Evolutionary conservation across 179 eudicot genomes (phyloP).

Genomic region (Actinidia chinensis): DNA sequence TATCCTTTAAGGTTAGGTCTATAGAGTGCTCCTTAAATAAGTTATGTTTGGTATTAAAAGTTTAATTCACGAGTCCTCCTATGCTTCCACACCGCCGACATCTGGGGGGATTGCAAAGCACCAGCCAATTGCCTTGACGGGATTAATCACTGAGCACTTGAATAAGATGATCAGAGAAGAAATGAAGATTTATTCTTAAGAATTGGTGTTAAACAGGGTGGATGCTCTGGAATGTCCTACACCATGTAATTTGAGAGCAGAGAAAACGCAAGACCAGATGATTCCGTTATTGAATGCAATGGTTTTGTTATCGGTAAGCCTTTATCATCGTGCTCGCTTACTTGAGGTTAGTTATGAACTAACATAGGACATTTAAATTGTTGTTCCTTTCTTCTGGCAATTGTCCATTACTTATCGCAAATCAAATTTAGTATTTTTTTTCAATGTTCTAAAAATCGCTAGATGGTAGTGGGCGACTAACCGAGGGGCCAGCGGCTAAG

Average conservation of each 20-base stretch:
- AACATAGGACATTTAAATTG: not conserved
- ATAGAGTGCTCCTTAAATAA: not conserved
- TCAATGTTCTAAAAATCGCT: too few species aligned
- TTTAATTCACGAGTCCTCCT: not conserved
- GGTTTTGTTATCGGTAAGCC: constrained; percentile 83
- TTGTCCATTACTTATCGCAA: not conserved
- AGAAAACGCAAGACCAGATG: constrained; percentile 74
- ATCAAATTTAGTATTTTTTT: too few species aligned
- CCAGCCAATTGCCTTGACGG: constrained; percentile 83
- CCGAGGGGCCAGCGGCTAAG: too few species aligned
- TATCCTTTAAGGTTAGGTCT: not conserved
- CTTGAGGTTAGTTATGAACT: not conserved
- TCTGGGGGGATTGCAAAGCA: constrained; percentile 69
- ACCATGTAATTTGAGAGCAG: constrained; percentile 93
- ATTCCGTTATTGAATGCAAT: constrained; percentile 69
- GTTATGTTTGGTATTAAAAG: not conserved
- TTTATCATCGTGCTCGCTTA: constrained; percentile 10
- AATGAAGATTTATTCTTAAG: constrained; percentile 81
- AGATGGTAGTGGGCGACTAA: too few species aligned
- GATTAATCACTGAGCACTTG: constrained; percentile 74
- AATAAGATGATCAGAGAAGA: constrained; percentile 71
- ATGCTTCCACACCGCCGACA: constrained; percentile 44
- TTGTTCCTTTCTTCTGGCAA: not conserved
- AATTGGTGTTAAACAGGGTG: constrained; percentile 97
- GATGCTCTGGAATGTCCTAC: constrained; percentile 99